Base-by-base conservation (phyloP, 768 basidiomycete genomes). In the Tricholoma sp. region DNA sequence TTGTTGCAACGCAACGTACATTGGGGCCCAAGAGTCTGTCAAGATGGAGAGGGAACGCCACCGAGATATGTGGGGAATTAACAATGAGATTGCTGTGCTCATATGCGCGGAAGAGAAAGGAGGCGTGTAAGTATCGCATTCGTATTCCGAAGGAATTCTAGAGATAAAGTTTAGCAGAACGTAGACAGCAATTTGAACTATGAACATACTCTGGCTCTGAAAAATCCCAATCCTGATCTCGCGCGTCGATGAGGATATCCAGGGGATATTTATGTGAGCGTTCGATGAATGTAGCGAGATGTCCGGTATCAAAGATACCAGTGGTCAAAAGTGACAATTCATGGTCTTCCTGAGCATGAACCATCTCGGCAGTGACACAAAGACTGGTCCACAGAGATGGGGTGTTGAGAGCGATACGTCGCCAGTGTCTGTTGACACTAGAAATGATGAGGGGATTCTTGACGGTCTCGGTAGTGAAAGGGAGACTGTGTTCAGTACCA, bases 181-280 rank as follows among this genome's bases (percentile, higher is more conserved):
- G 20, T 34, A 17, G 24, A 58, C 41, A 51, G 51, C 51, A 55
- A 32, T 7, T 49, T 52, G 34, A 36, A 31, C 65, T 68, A 47
- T 39, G 59, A 37, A 69, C 73, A 17, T 57, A 82, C 82, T 76
- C 78, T 33, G 73, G 67, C 59, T 84, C 82, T 10, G 71, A 67
- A 59, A 81, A 83, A 62, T 83, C 77, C 82, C 82, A 85, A 18
- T 79, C 74, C 4, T 75, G 75, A 67, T 85, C 83, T 52, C 83
- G 75, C 20, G 76, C 81, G 59, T 84, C 82, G 45, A 85, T 77
- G 44, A 82, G 71, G 54, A 86, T 79, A 56, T 83, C 79, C 18
- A 85, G 64, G 0, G 82, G 75, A 59, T 74, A 74, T 29, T 71
- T 74, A 15, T 73, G 68, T 3, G 85, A 84, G 18, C 79, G 74